Evolutionary conservation across 2,329 filamentous ascomycete species (phyloP), one percentile per base, ranked within the genome.

Genomic region (Colletotrichum costaricense): DNA sequence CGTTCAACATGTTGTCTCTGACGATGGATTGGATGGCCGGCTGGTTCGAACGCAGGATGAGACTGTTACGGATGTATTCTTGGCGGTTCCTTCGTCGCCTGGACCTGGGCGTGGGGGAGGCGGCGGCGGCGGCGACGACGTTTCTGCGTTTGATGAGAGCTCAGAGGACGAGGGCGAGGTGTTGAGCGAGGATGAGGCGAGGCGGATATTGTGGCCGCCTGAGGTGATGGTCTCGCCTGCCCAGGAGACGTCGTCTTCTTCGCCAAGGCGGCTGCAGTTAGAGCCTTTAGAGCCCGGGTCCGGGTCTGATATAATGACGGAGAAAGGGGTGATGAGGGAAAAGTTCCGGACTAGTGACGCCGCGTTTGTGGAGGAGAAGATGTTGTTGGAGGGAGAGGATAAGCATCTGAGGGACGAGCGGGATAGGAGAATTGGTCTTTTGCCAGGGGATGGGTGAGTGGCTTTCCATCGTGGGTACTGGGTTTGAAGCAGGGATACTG

Each of bases 281-380:
- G 19, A n/a, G 2, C 16, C 42, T 49, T 19, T 49, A 4, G 19
- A 9, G 42, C 68, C 73, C 2, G 76, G 73, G 5, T 58, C 77
- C 16, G 76, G 73, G 7, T 58, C 77, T 16, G 78, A 80, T 28
- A 80, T 78, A 0, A 72, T 78, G 12, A 22, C 52, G 6, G 22
- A 28, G 9, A 12, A 22, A 4, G 11, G 9, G 2, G 26, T 14
- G 2, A 69, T 59, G 59, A 81, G 82, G 4, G 84, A 87, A 58
- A 87, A 87, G 69, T 86, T 85, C 52, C 78, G 82, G 1, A 73
- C 78, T 0, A 80, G 80, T 0, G 85, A 86, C 56, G 76, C 80
- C 0, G 78, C 79, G 0, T 80, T 83, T 28, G 68, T 82, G 0
- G 84, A 86, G 69, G 82, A 83, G 16, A 87, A 86, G 76, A 82